Conservation (phyloP, 225 moss, liverwort and hornwort species). For the Bryum argenteum region DNA sequence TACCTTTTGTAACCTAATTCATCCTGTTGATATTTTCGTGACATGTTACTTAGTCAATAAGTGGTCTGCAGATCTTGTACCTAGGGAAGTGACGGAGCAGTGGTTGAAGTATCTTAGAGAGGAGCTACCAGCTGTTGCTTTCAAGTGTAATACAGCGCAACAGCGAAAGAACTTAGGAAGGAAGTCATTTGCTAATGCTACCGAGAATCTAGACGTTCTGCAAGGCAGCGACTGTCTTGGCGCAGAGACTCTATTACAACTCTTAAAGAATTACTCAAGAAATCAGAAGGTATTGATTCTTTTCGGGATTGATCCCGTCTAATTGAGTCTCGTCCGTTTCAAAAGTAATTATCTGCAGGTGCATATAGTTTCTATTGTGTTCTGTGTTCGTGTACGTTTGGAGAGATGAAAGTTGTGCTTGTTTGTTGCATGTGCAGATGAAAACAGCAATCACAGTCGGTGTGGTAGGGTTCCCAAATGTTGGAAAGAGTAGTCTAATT, state of each 20-base stretch:
- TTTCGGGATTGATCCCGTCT: background rate
- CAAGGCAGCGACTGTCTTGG: conserved; percentile 87
- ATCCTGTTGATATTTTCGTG: background rate
- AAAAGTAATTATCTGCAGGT: too few species aligned
- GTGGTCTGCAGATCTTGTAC: conserved; percentile 74
- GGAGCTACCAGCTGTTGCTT: conserved; percentile 90
- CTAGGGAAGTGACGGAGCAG: conserved; percentile 80
- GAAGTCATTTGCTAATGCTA: conserved; percentile 61
- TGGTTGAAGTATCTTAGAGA: conserved; percentile 91
- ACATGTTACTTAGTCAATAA: conserved; percentile 3
- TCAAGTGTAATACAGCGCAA: conserved; percentile 92
- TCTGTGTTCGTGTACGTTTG: background rate
- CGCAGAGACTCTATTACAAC: conserved; percentile 86
- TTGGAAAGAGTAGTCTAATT: conserved; percentile 96
- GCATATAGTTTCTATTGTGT: background rate
- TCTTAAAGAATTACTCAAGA: conserved; percentile 91
- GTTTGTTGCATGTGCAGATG: conserved; percentile 59
- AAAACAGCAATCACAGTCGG: conserved; percentile 96
- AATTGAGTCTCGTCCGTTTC: background rate
- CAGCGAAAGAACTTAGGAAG: conserved; percentile 84
- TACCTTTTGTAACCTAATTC: conserved; percentile 12
- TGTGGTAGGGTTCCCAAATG: conserved; percentile 95
- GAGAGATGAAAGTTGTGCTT: conserved; percentile 12
- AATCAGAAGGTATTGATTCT: conserved; percentile 76
- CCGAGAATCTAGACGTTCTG: conserved; percentile 52